These are phyloP conservation scores for Lagenaria siceraria DNA, from an alignment of 306 rosid species.

Conservation along the genomic window DNA sequence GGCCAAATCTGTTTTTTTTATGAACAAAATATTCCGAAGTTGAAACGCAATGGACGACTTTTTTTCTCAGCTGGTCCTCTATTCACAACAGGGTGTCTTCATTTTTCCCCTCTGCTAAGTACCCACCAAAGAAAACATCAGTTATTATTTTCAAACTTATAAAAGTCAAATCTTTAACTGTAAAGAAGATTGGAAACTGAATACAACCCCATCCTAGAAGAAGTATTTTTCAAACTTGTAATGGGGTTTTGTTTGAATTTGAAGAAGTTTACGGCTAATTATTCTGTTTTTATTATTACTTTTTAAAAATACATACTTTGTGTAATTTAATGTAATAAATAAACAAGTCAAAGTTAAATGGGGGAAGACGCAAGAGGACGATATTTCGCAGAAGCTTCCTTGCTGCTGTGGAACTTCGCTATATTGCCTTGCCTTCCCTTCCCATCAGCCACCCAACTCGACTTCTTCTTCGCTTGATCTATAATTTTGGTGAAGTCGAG, in stretches of 20 bases:
- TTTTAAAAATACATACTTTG: background rate
- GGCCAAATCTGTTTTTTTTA: background rate
- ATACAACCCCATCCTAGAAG: background rate
- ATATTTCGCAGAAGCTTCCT: conserved; percentile 15
- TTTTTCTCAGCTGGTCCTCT: background rate
- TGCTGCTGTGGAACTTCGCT: background rate
- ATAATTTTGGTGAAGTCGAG: background rate
- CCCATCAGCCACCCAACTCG: background rate
- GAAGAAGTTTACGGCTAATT: background rate
- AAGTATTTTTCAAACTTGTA: background rate
- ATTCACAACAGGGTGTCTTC: background rate
- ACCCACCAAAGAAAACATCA: background rate
- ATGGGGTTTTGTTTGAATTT: background rate
- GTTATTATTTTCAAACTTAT: background rate
- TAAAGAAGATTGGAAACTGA: background rate
- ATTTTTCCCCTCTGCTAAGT: background rate
- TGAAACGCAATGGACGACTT: background rate
- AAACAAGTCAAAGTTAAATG: conserved; percentile 1
- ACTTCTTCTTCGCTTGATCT: background rate
- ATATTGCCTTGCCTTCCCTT: background rate
- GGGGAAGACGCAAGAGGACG: background rate
- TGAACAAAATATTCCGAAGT: background rate
- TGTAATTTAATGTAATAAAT: background rate
- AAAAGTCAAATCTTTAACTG: background rate
- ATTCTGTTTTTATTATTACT: background rate